Evolutionary conservation across 2,329 filamentous ascomycete species (phyloP).

Genomic region (Fusarium sp.): DNA sequence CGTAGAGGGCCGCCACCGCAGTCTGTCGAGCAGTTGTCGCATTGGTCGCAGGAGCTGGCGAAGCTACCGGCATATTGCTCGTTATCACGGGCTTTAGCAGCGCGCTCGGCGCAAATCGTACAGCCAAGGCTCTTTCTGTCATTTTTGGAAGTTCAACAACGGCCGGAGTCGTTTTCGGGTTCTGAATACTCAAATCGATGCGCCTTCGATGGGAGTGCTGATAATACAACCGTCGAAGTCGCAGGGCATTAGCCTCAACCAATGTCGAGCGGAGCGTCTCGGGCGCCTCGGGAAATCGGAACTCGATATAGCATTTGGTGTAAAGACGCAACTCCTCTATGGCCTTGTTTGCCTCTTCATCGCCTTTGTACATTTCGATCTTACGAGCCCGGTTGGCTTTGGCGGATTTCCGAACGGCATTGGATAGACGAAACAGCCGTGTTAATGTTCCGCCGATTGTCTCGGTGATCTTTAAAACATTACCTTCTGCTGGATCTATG

Average conservation of each 20-base stretch:
- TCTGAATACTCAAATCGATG: background rate
- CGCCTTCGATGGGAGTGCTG: background rate
- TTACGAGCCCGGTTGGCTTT: background rate
- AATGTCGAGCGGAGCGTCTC: background rate
- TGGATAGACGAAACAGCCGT: slow-evolving; percentile 5
- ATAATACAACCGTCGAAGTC: slow-evolving; percentile 1
- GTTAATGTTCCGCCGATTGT: slow-evolving; percentile 7
- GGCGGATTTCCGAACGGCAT: background rate
- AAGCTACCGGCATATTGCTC: background rate
- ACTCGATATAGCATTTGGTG: background rate
- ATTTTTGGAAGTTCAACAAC: background rate
- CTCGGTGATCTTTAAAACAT: background rate
- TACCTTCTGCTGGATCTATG: background rate
- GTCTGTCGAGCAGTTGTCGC: background rate
- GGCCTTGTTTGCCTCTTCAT: background rate
- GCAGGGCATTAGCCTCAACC: background rate
- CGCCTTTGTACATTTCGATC: background rate
- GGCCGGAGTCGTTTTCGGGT: accelerated
- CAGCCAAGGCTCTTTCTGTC: background rate
- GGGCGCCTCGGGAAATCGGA: background rate
- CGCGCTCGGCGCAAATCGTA: background rate
- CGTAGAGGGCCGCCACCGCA: background rate
- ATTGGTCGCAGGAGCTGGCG: background rate
- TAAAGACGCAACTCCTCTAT: slow-evolving; percentile 3
- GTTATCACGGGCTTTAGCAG: accelerated